Percentiles rank a stretch among this genome's conserved stretches.
These are phyloP conservation scores for Trichosporon asahii DNA, from an alignment of 1,284 basidiomycete species.

Conservation along the genomic window DNA sequence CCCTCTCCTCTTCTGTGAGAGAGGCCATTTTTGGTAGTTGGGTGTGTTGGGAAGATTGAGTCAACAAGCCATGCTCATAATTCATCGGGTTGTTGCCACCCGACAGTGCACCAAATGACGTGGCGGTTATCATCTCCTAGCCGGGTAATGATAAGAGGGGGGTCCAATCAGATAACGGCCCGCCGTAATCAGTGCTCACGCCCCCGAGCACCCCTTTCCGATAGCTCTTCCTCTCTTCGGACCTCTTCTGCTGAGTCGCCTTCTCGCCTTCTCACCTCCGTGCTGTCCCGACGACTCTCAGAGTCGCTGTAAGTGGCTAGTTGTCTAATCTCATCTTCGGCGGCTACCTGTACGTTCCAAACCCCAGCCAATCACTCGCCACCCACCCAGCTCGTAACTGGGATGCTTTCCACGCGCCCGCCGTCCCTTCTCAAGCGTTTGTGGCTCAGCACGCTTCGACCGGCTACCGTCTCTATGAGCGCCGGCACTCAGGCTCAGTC, in stretches of 20 bases:
- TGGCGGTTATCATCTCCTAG: neutral
- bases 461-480: neutral
- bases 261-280: neutral
- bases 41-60: neutral
- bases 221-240: neutral
- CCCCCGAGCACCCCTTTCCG: neutral
- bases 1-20: slow-evolving; percentile 49
- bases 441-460: slow-evolving; percentile 26
- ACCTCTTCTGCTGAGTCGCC: neutral
- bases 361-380: too few species aligned
- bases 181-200: neutral
- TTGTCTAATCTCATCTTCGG: too few species aligned
- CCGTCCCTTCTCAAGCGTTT: slow-evolving; percentile 29
- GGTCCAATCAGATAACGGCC: slow-evolving; percentile 7
- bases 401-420: slow-evolving; percentile 26
- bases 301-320: too few species aligned
- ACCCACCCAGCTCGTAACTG: neutral
- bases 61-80: neutral
- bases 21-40: slow-evolving; percentile 28
- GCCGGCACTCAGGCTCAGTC: neutral
- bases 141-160: neutral
- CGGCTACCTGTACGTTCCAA: neutral
- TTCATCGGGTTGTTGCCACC: neutral
- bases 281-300: neutral
- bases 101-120: neutral